Conservation (phyloP, 176 grass and related monocot species). For the Melocanna baccifera region DNA sequence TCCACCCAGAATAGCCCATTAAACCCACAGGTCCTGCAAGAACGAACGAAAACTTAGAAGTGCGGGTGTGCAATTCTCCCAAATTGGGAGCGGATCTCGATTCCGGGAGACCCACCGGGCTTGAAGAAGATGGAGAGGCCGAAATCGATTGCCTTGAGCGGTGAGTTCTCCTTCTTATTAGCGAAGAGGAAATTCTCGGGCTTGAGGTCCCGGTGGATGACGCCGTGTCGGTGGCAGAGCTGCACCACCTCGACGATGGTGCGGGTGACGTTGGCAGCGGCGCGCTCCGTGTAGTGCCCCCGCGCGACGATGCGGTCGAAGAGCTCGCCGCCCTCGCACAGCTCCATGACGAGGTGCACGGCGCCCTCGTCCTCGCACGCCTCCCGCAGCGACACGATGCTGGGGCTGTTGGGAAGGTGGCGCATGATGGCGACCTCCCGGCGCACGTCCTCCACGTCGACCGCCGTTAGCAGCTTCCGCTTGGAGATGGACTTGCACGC, state of each 20-base stretch:
- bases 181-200: slow-evolving; percentile 96
- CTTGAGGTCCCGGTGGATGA: slow-evolving; percentile 96
- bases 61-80: slow-evolving; percentile 1
- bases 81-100: slow-evolving; percentile 41
- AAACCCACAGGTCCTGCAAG: slow-evolving; percentile 11
- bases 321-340: slow-evolving; percentile 98
- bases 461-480: slow-evolving; percentile 83
- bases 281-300: slow-evolving; percentile 94
- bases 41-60: background rate
- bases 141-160: slow-evolving; percentile 94
- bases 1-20: background rate
- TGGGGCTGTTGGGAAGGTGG: slow-evolving; percentile 74
- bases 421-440: slow-evolving; percentile 99
- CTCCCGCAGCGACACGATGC: slow-evolving; percentile 73
- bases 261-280: slow-evolving; percentile 63
- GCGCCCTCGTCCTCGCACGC: slow-evolving; percentile 93
- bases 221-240: slow-evolving; percentile 92
- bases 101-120: slow-evolving; percentile 48
- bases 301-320: slow-evolving; percentile 97
- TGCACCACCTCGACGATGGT: slow-evolving; percentile 98
- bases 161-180: slow-evolving; percentile 97
- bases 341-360: slow-evolving; percentile 99
- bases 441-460: slow-evolving; percentile 96
- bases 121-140: slow-evolving; percentile 99
- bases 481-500: slow-evolving; percentile 99